These are phyloP conservation scores for Styphnolobium japonicum DNA, from an alignment of 306 rosid genomes.

Conservation along the genomic window DNA sequence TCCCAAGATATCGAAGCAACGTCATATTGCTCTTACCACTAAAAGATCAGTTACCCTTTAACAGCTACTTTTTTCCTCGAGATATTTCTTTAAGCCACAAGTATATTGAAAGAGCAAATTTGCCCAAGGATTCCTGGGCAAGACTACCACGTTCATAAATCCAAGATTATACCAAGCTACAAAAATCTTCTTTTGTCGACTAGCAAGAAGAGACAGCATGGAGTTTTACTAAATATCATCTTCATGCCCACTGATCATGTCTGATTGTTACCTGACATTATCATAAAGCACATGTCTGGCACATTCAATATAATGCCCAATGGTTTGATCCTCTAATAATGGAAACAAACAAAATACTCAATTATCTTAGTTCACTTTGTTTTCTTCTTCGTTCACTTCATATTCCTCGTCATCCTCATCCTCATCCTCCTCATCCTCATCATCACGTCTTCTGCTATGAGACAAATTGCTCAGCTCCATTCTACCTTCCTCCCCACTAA, in stretches of 20 bases:
- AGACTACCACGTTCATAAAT: neutral
- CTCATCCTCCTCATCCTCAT: constrained; percentile 20
- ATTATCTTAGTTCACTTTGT: neutral
- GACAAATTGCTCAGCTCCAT: constrained; percentile 24
- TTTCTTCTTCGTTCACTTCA: constrained; percentile 23
- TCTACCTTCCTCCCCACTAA: constrained; percentile 40
- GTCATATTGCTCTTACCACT: neutral
- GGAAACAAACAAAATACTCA: neutral
- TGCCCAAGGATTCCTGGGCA: neutral
- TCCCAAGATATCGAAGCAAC: neutral
- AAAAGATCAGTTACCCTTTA: neutral
- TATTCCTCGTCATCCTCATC: constrained; percentile 37
- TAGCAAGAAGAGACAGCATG: neutral
- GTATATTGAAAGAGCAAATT: neutral
- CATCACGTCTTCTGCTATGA: neutral
- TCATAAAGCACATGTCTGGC: neutral
- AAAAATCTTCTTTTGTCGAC: neutral
- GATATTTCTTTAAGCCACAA: neutral
- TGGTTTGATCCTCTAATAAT: neutral
- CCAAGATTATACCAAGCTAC: constrained; percentile 10
- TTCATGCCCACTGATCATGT: neutral
- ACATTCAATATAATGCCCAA: neutral
- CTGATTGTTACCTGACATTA: neutral
- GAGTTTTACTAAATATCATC: neutral
- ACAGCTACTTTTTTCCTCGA: neutral